phyloP scores from a whole-genome alignment of 495 filamentous ascomycete genomes.

The Neurospora sp. region DNA sequence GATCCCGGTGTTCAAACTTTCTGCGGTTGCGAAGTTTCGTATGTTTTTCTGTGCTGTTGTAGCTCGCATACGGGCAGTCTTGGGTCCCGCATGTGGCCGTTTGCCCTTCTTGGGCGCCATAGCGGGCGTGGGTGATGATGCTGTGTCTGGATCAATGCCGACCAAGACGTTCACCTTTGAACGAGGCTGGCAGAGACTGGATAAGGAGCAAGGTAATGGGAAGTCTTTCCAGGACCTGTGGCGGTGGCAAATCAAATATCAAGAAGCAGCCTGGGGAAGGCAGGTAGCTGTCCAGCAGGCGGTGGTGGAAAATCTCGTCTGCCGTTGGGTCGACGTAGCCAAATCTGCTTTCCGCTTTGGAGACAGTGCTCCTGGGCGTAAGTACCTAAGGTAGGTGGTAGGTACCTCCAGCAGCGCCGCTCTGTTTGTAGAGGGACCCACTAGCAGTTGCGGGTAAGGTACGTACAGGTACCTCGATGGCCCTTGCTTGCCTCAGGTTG shows the following conservation, averaged over 20 bases:
- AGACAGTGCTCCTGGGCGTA: neutral
- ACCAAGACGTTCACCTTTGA: neutral
- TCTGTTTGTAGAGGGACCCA: neutral
- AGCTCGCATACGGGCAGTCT: constrained; percentile 1
- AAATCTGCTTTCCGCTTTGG: neutral
- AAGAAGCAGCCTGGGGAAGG: neutral
- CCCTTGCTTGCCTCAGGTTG: neutral
- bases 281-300: neutral
- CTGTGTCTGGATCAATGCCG: neutral
- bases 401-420: neutral
- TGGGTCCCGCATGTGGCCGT: constrained; percentile 8
- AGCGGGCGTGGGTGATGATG: neutral
- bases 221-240: neutral
- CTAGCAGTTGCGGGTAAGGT: neutral
- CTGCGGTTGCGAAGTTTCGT: constrained; percentile 1
- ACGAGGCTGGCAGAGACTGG: neutral
- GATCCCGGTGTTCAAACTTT: neutral
- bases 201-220: neutral
- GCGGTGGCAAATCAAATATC: neutral
- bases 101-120: constrained; percentile 14
- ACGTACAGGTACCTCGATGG: neutral
- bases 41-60: neutral
- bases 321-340: neutral
- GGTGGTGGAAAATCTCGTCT: neutral
- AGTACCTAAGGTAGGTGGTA: neutral